Base-by-base conservation (phyloP, 306 rosid species). In the Myrica gale region DNA sequence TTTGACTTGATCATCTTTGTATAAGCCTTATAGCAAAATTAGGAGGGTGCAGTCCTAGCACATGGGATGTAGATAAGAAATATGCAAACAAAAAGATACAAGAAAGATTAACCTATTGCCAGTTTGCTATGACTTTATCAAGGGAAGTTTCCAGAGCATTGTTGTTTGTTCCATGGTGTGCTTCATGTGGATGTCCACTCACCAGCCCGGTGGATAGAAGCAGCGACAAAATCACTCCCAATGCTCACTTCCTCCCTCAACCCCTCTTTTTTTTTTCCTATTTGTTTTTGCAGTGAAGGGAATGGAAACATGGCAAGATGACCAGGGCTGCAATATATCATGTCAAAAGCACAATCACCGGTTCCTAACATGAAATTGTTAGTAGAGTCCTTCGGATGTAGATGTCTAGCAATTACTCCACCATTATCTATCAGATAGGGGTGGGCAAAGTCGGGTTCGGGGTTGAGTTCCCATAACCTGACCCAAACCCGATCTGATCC, bases 1-100 rank as follows among this genome's bases (percentile, higher is more conserved):
- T 37, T 20, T 39, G 55, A 73, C 69, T 32, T 52, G 61, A 80
- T 63, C 37, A 65, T 41, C 19, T 42, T 65, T 65, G 13, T 17
- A 19, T 8, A 41, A 15, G 70, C 39, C 17, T 39, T 7, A 41
- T 16, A 39, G 9, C 69, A 41, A 16, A 41, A 16, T 65, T 9
- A 65, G 47, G 23, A 63, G 45, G 68, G n/a, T 8, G 8, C 12
- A 26, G 67, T 19, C 19, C 17, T 11, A 60, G n/a, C 6, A 63
- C 23, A 15, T 63, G 9, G 48, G 69, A 65, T 41, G 46, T 39
- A 4, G 3, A 65, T 10, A 42, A 42, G 13, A 65, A 48, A 41
- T 39, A 63, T 42, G 39, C 16, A n/a, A 65, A 61, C 26, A 65
- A 3, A 41, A 12, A 42, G 26, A 65, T 41, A 7, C 70, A 65